Conservation (phyloP, 495 filamentous ascomycete species). For the Terfezia claveryi region DNA sequence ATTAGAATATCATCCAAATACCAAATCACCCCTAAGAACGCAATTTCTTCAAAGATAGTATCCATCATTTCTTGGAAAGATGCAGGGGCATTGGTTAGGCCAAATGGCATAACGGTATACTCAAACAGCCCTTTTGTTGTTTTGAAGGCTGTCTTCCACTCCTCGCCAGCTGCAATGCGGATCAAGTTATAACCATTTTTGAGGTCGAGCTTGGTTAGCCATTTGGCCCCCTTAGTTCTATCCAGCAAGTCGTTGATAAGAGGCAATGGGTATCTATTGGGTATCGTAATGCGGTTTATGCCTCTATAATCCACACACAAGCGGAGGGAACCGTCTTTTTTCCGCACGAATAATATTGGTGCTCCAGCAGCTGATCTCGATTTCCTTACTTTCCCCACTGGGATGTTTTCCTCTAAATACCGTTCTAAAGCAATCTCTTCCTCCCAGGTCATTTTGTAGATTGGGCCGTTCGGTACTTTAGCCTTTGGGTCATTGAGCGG, state of each 20-base stretch:
- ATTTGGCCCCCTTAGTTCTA: constrained; percentile 3
- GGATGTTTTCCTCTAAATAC: not conserved
- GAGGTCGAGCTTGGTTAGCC: constrained; percentile 23
- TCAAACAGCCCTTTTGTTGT: constrained; percentile 14
- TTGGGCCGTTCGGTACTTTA: not conserved
- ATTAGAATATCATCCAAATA: constrained; percentile 23
- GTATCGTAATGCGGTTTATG: not conserved
- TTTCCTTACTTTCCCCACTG: not conserved
- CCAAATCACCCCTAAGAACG: constrained; percentile 11
- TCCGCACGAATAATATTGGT: constrained; percentile 22
- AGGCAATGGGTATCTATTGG: constrained; percentile 16
- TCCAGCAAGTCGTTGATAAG: constrained; percentile 21
- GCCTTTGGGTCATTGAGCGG: not conserved
- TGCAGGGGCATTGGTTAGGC: constrained; percentile 16
- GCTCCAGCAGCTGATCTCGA: not conserved
- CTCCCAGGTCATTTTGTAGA: not conserved
- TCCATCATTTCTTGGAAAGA: constrained; percentile 20
- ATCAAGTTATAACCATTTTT: constrained; percentile 23
- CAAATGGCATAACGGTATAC: constrained; percentile 19
- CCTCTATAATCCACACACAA: constrained; percentile 20
- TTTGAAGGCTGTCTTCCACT: constrained; percentile 22
- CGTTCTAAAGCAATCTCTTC: not conserved
- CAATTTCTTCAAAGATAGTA: constrained; percentile 7
- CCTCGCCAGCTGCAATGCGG: constrained; percentile 13
- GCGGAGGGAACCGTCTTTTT: constrained; percentile 13